Evolutionary conservation across 768 basidiomycete genomes (phyloP), one percentile per base, ranked within the genome.

Genomic region (Lactarius pseudohatsudake): DNA sequence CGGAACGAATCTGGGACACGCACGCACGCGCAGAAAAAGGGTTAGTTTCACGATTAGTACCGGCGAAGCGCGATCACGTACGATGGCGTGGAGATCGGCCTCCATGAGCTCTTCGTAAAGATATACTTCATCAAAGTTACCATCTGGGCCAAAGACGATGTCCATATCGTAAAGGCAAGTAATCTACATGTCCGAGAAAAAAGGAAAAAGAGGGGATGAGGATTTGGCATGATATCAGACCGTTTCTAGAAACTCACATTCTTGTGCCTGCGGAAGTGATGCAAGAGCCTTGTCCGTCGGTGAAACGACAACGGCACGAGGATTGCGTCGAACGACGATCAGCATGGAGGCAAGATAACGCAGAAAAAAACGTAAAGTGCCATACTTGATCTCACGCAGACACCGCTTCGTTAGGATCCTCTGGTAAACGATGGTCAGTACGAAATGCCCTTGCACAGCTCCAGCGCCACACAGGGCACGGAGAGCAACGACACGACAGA

Each of bases 51-150:
- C 7, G 66, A 62, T 62, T 59, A 62, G 36, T 36, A 22, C 10
- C 26, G 36, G 38, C 45, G 6, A 28, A 9, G 43, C 22, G 16
- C 53, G 53, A 41, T 43, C 26, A 74, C 86, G 77, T 72, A 96
- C 95, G 77, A 99, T 99, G 22, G 97, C 97, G 74, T 98, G 97
- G 22, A 99, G 84, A 85, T 99, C 97, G 63, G 97, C 97, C 76
- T 99, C 97, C 97, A 98, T 99, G 71, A 98, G 86, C 77, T 99
- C 97, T 80, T 98, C 96, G 72, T 94, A 93, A 74, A 92, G 88
- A 76, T 93, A 98, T 20, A 99, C 96, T 78, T 98, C 96, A 76
- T 96, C 92, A 74, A 98, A 99, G 75, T 92, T 91, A 70, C 92
- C 91, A 62, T 84, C 88, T 20, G 94, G 86, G 71, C 94, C 92